Evolutionary conservation across 2,329 filamentous ascomycete genomes (phyloP).

Genomic region (Neopestalotiopsis sp.): DNA sequence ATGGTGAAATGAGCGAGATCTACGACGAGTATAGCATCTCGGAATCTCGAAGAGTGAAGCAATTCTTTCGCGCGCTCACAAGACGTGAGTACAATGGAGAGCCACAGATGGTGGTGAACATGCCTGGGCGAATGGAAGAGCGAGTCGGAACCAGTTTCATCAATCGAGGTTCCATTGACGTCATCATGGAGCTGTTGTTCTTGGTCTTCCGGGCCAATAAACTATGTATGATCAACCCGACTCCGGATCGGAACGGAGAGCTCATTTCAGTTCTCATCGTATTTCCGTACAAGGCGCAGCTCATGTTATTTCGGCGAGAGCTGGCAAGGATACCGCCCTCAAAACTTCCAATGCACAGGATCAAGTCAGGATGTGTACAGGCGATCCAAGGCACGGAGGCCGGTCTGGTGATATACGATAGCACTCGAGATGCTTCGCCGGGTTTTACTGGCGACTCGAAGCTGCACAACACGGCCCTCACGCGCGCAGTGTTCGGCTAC

Average conservation of each 20-base stretch:
- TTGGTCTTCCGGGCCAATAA: background rate
- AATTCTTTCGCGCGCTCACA: background rate
- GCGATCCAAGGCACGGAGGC: background rate
- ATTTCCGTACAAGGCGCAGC: constrained; percentile 36
- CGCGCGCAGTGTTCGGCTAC: background rate
- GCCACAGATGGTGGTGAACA: background rate
- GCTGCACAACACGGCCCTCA: background rate
- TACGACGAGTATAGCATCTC: background rate
- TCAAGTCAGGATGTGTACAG: background rate
- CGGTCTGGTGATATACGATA: background rate
- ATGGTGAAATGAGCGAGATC: background rate
- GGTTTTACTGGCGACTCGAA: background rate
- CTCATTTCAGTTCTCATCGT: background rate
- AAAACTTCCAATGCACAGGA: constrained; percentile 46
- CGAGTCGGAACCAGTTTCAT: background rate
- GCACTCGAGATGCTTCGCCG: background rate
- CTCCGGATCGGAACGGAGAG: background rate
- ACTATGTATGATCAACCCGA: background rate
- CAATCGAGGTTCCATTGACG: background rate
- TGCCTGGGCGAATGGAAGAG: background rate
- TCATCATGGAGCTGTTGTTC: background rate
- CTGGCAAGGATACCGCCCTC: constrained; percentile 80
- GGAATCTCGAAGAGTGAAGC: background rate
- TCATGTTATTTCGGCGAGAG: constrained; percentile 72
- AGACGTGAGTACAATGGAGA: background rate